Percentiles rank a stretch among this genome's conserved stretches.
Evolutionary conservation across 306 rosid genomes (phyloP).

Genomic region (Malus asiatica): DNA sequence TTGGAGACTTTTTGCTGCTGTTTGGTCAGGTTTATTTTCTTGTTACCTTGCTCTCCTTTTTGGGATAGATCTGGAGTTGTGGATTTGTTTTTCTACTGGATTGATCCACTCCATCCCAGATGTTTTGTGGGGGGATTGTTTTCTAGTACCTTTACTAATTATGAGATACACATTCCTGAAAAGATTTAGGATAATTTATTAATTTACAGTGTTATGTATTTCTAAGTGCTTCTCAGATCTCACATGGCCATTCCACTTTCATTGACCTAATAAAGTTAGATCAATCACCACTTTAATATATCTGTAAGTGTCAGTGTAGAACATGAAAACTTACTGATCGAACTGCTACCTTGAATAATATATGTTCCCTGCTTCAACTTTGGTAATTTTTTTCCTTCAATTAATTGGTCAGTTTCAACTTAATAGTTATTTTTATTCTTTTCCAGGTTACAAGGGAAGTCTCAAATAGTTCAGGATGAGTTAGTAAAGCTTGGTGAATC

Average conservation of each 20-base stretch:
- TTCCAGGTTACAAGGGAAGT: slow-evolving; percentile 92
- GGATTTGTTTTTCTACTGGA: background rate
- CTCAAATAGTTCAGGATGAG: slow-evolving; percentile 88
- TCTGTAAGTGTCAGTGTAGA: background rate
- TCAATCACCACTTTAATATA: background rate
- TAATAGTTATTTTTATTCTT: background rate
- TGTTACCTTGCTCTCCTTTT: background rate
- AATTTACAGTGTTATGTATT: background rate
- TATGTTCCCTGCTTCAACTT: background rate
- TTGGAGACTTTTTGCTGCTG: background rate
- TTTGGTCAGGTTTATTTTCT: background rate
- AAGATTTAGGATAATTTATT: background rate
- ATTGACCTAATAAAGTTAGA: background rate
- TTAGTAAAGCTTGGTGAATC: slow-evolving; percentile 91
- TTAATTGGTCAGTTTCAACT: slow-evolving; percentile 4
- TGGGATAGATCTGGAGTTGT: background rate
- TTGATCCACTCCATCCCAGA: background rate
- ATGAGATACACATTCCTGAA: background rate
- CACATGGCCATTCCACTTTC: background rate
- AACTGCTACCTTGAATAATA: background rate
- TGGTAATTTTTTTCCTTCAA: background rate
- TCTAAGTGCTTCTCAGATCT: background rate
- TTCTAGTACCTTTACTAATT: background rate
- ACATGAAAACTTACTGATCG: background rate
- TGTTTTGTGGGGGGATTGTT: background rate